Evolutionary conservation across 345 rosid species (phyloP), one percentile per base, ranked within the genome.

Genomic region (Corchorus capsularis): DNA sequence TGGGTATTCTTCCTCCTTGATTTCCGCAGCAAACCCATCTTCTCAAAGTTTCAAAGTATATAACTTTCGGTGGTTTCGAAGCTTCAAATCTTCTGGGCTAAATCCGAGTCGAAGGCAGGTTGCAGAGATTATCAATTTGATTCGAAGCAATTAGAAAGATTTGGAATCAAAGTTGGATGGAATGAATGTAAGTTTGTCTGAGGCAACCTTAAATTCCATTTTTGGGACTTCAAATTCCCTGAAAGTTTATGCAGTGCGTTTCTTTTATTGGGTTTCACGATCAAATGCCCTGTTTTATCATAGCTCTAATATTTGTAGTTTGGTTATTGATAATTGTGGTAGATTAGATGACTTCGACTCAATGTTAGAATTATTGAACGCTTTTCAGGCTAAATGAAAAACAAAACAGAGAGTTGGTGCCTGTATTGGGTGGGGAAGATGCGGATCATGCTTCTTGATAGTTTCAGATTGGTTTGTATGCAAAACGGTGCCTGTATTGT

Each of bases 181-280:
- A 13, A 53, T 27, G 27, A 27, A 27, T 27, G 27, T 27, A 27
- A 27, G 27, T 27, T n/a, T n/a, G n/a, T n/a, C n/a, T n/a, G n/a
- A n/a, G n/a, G n/a, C 27, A 27, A 0, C 27, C 27, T 27, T 27
- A 27, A 27, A 27, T 27, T 82, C 45, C 66, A 75, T 89, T 46
- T 74, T 84, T 61, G 65, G 39, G 37, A 63, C 67, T 11, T 81
- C 87, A 76, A 87, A 81, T 79, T 19, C 34, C 15, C 74, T 78
- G 63, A 27, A 82, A 72, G 76, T 81, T 20, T 59, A 87, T 50
- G 87, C 84, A 32, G 75, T 87, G 60, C 77, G 79, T 35, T 89
- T 87, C 76, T 82, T 85, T 75, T 47, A 27, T 27, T 27, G 27
- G 27, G 27, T 27, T 27, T 27, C 1, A 27, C 27, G 27, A 27